phyloP scores from a whole-genome alignment of 23 red algal species.

The Agarophyton chilense region DNA sequence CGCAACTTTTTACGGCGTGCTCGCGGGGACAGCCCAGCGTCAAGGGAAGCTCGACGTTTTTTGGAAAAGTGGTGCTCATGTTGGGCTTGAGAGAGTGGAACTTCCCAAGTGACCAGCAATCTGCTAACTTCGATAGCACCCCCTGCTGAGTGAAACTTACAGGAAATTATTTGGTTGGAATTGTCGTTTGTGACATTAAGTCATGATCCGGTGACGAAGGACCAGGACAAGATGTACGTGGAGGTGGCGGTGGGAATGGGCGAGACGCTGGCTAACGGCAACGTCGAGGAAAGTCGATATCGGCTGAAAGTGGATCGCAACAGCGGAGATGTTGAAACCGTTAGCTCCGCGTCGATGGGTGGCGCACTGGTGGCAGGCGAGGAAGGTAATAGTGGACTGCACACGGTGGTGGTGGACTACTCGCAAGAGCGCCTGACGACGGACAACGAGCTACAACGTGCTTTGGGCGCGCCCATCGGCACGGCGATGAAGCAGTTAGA shows the following conservation, averaged over 20 bases:
- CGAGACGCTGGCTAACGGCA: conserved; percentile 77
- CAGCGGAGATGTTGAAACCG: not conserved
- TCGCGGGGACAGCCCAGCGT: no score
- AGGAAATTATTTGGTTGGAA: conserved; percentile 63
- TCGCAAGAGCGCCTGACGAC: conserved; percentile 67
- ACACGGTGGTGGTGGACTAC: conserved; percentile 64
- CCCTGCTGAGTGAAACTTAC: no score
- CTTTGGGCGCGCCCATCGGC: conserved; percentile 23
- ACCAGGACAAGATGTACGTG: conserved; percentile 44
- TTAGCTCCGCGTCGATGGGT: conserved; percentile 27
- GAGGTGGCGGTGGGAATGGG: conserved; percentile 85
- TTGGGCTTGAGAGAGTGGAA: no score
- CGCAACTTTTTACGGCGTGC: no score
- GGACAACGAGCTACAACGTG: conserved; percentile 8
- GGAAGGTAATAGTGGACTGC: conserved; percentile 43
- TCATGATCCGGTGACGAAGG: conserved; percentile 55
- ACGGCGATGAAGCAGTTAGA: conserved; percentile 37
- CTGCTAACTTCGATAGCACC: no score
- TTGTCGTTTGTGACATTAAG: conserved; percentile 75
- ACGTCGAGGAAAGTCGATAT: conserved; percentile 51
- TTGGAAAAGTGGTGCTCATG: no score
- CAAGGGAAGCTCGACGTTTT: no score
- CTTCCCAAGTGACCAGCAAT: no score
- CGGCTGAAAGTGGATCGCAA: conserved; percentile 42
- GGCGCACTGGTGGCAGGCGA: not conserved